Conservation (phyloP, 805 yeast genomes). For the Wickerhamomyces hampshirensis region DNA sequence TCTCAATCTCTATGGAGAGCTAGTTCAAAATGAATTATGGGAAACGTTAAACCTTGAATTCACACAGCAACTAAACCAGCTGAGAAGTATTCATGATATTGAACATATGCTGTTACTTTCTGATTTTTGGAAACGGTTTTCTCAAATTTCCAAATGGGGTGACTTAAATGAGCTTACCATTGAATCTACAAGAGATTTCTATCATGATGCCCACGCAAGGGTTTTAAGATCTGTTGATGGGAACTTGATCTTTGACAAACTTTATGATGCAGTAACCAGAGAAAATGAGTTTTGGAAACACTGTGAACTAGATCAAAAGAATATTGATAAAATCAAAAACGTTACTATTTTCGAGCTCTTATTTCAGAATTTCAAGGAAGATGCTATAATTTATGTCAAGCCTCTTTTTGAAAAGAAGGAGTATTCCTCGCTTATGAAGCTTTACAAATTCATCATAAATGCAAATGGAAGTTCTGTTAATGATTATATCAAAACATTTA, state of each 20-base stretch:
- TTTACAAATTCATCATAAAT: conserved; percentile 13
- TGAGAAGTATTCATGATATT: conserved; percentile 2
- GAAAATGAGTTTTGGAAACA: conserved; percentile 16
- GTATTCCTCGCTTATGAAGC: conserved; percentile 3
- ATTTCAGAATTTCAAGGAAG: conserved; percentile 6
- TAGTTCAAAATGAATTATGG: conserved; percentile 7
- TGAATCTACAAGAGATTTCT: conserved; percentile 2
- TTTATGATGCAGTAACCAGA: conserved; percentile 3
- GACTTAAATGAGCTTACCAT: conserved; percentile 2
- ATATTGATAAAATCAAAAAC: conserved; percentile 1
- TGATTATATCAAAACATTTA: conserved; percentile 2
- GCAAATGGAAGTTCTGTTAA: conserved; percentile 1
- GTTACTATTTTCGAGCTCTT: conserved; percentile 4
- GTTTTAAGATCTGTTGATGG: background rate
- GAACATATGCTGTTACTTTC: background rate
- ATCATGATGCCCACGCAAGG: conserved; percentile 3
- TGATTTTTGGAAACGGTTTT: conserved; percentile 8
- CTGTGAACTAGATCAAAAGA: background rate
- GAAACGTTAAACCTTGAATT: conserved; percentile 4
- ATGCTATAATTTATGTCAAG: conserved; percentile 3
- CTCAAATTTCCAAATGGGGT: conserved; percentile 4
- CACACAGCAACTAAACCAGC: conserved; percentile 2
- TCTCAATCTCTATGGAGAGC: conserved; percentile 7
- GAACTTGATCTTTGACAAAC: conserved; percentile 2
- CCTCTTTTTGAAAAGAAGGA: conserved; percentile 12